Base-by-base conservation (phyloP, 1,284 basidiomycete species). In the Stereum hirsutum region DNA sequence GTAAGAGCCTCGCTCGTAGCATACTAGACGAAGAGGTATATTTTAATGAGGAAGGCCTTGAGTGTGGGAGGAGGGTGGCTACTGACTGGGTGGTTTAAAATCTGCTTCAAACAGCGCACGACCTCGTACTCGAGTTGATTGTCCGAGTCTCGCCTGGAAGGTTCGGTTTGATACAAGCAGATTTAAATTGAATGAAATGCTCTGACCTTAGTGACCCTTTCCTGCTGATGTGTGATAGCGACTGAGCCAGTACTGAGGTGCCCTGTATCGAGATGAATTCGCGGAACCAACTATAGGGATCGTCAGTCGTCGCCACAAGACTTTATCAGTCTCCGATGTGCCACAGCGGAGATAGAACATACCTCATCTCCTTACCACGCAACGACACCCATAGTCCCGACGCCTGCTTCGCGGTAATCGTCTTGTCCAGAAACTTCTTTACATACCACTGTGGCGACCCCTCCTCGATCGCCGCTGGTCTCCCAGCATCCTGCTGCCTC, bases 371-470 rank as follows among this genome's bases (percentile, higher is more conserved):
- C 33, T 20, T 27, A 25, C 32, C 35, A 15, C 94, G 75, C 46
- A 98, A 62, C 6, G 83, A 92, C 2, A 95, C 89, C 41, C 74
- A 73, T 36, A 96, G 66, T 45, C 83, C 79, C 24, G 75, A 72
- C 11, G 89, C 89, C 52, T 91, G 81, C 62, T 89, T 89, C 24
- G 79, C 65, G 1, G 83, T 92, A 39, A 94, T 83, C 5, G 88
- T 85, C 49, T 80, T 79, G 57, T 93, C 88, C 61, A 95, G 70
- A 59, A 96, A 92, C 61, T 84, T 90, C 61, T 83, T 80, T 53
- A 95, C 81, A 58, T 91, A 96, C 84, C 81, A 92, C 58, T 91
- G 83, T 1, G 89, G 89, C 15, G 81, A 76, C 47, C 82, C 78
- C 46, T 78, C 76, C 15, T 74, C 62, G 34, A 73, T 69, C 21